Conservation (phyloP, 768 basidiomycete species). For the Clavaria fumosa region DNA sequence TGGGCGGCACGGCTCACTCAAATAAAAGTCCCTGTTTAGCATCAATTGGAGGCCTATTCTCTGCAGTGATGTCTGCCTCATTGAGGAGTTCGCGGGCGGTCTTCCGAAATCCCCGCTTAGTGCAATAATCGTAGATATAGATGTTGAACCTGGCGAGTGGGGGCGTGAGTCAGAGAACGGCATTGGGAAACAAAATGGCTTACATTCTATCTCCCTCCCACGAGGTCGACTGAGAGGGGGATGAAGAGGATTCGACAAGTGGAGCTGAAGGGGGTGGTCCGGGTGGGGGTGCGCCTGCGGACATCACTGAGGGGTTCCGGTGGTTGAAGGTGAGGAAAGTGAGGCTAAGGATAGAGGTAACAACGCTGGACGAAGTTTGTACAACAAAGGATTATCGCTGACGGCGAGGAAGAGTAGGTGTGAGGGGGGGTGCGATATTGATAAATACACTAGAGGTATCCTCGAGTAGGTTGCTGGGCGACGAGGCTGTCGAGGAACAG, state of each 20-base stretch:
- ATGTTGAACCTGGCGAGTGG: slow-evolving; percentile 58
- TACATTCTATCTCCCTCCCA: slow-evolving; percentile 85
- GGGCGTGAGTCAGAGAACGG: slow-evolving; percentile 3
- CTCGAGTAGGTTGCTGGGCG: no score
- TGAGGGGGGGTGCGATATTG: background rate
- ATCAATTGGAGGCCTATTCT: slow-evolving; percentile 63
- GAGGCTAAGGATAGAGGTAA: background rate
- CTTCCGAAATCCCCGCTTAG: slow-evolving; percentile 61
- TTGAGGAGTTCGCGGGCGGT: slow-evolving; percentile 50
- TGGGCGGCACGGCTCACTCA: slow-evolving; percentile 37
- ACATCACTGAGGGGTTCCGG: slow-evolving; percentile 12
- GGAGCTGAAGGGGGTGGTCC: slow-evolving; percentile 13
- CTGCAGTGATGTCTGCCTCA: slow-evolving; percentile 51
- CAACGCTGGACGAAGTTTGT: background rate
- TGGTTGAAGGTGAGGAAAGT: background rate
- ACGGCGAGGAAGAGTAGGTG: background rate
- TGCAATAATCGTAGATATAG: slow-evolving; percentile 78
- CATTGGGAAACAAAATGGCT: slow-evolving; percentile 16
- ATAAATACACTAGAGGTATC: background rate
- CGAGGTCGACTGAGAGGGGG: slow-evolving; percentile 23
- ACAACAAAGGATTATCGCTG: background rate
- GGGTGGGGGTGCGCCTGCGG: slow-evolving; percentile 16
- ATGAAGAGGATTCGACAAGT: slow-evolving; percentile 10
- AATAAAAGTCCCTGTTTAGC: slow-evolving; percentile 72
- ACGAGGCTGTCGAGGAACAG: background rate